phyloP scores from a whole-genome alignment of 192 early-diverging fungal species.

The Dimargaris verticillata region DNA sequence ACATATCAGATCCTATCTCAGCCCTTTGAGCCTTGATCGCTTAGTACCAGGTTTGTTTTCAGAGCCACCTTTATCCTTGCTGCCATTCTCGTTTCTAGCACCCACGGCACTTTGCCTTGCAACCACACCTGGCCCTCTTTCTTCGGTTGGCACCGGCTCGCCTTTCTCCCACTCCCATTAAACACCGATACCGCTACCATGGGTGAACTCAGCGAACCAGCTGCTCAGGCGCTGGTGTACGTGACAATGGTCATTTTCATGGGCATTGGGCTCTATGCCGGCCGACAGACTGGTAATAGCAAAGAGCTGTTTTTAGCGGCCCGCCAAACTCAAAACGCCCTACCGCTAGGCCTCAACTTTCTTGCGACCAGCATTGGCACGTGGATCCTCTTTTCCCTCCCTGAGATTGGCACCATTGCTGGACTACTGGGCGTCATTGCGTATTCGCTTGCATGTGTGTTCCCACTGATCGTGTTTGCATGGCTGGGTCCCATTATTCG shows the following conservation, averaged over 20 bases:
- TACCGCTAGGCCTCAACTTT: conserved; percentile 32
- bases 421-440: conserved; percentile 49
- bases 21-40: too few species aligned
- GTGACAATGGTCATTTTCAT: conserved; percentile 31
- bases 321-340: conserved; percentile 28
- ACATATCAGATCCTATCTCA: too few species aligned
- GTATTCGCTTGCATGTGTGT: conserved; percentile 41
- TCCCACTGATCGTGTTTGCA: conserved; percentile 41
- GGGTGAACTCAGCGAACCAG: conserved; percentile 21
- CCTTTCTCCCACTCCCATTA: too few species aligned
- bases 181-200: not conserved
- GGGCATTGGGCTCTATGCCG: conserved; percentile 32
- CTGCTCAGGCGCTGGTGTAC: conserved; percentile 36
- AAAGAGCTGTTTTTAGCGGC: conserved; percentile 36
- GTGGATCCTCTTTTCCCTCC: conserved; percentile 46
- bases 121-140: too few species aligned
- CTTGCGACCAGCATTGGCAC: conserved; percentile 36
- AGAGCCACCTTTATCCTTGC: too few species aligned
- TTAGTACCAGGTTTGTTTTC: too few species aligned
- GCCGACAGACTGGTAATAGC: conserved; percentile 27
- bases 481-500: conserved; percentile 40
- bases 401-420: conserved; percentile 41
- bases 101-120: too few species aligned
- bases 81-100: too few species aligned
- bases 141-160: too few species aligned